These are phyloP conservation scores for Pilatotrama ljubarskyi DNA, from an alignment of 768 basidiomycete species.

Conservation along the genomic window DNA sequence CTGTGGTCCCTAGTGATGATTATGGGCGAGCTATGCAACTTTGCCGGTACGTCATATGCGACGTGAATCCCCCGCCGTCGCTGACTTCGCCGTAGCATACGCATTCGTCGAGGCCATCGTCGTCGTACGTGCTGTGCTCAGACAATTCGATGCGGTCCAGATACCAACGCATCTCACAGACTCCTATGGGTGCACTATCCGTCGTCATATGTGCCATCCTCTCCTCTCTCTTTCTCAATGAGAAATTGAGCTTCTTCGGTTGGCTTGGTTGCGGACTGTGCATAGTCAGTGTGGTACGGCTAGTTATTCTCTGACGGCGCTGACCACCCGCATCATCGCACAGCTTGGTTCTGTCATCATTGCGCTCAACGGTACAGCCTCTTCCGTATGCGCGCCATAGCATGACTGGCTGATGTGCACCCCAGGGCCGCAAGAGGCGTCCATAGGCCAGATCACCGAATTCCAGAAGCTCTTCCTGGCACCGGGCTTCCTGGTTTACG, in stretches of 20 bases:
- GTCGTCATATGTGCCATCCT: slow-evolving; percentile 95
- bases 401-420: neutral
- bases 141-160: slow-evolving; percentile 1
- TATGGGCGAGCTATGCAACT: slow-evolving; percentile 84
- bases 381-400: neutral
- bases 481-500: slow-evolving; percentile 78
- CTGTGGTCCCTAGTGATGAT: slow-evolving; percentile 72
- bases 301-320: neutral
- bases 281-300: slow-evolving; percentile 61
- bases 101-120: slow-evolving; percentile 92
- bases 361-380: slow-evolving; percentile 71
- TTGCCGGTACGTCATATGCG: slow-evolving; percentile 58
- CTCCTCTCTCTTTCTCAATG: slow-evolving; percentile 91
- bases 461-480: slow-evolving; percentile 83
- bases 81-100: slow-evolving; percentile 52
- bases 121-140: slow-evolving; percentile 56
- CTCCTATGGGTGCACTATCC: slow-evolving; percentile 93
- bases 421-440: slow-evolving; percentile 65
- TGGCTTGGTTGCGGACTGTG: slow-evolving; percentile 94
- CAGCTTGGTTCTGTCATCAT: slow-evolving; percentile 87
- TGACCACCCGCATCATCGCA: slow-evolving; percentile 3
- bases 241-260: slow-evolving; percentile 92
- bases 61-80: neutral
- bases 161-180: slow-evolving; percentile 42
- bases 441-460: slow-evolving; percentile 64